Base-by-base conservation (phyloP, 139 green algal genomes). In the Asterochloris erici region DNA sequence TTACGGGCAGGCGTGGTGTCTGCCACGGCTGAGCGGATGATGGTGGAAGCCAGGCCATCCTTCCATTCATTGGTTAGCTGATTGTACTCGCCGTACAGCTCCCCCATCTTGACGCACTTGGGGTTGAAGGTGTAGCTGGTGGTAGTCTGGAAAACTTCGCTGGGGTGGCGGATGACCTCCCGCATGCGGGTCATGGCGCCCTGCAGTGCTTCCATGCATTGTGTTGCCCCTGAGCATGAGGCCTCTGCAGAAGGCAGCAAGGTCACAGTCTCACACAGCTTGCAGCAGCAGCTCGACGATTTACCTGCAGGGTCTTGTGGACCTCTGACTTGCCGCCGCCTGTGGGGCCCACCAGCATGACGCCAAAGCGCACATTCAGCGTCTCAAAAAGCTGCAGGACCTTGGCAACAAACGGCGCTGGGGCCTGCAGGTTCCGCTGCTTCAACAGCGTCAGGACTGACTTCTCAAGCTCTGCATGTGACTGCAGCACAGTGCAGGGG, bases 11-110 rank as follows among this genome's bases (percentile, higher is more conserved):
- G 78, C 14, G 84, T 92, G 28, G 91, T 92, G 86, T 98, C 92
- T 0, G 85, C 83, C 16, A 93, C 90, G 14, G 91, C 94, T 26
- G 84, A 87, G 62, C 93, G 84, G 75, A 97, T 96, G 71, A 98
- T 87, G 16, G 91, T 94, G 62, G 87, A 91, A 0, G 77, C 87
- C 47, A 98, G 85, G 61, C 94, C 94, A 85, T 98, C 93, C 12
- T 87, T 91, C 94, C 94, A 98, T 87, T 98, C 94, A 79, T 93
- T 94, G 54, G 93, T 98, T 14, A 96, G 83, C 54, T 92, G 73
- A 85, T 93, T 94, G 88, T 96, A 96, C 90, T 98, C 91, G 28
- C 94, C 94, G 86, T 96, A 98, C 81, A 98, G 89, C 88, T 98
- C 92, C 11, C 92, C 92, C 91, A 96, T 96, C 79, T 91, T 94